Base-by-base conservation (phyloP, 345 rosid species). In the Rhizophora apiculata region DNA sequence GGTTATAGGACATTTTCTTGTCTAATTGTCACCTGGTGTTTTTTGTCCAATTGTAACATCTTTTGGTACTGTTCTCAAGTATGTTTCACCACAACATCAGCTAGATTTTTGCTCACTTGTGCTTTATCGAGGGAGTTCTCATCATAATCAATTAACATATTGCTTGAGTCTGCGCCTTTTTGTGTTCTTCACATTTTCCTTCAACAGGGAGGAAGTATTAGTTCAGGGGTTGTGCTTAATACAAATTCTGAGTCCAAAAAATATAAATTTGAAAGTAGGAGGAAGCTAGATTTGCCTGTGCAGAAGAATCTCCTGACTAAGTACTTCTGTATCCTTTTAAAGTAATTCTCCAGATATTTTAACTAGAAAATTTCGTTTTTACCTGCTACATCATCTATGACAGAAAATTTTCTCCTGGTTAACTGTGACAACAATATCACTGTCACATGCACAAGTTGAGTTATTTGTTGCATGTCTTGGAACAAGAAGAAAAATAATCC, bases 251-350 rank as follows among this genome's bases (percentile, higher is more conserved):
- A 74, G 29, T 69, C 37, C 24, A 87, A 80, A 77, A 78, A 63
- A 62, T 79, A 72, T 67, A 86, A 81, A 74, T 84, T 77, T 62
- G 84, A 82, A 73, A 82, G 55, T 68, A 89, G 79, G 79, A 88
- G 83, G 81, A 92, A 83, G 84, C 83, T 92, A 71, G 97, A 90
- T 76, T 83, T 90, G 79, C 99, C 97, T 7, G 89, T 87, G 77
- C 97, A 95, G 87, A 92, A 87, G 87, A 95, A 95, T 82, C 86
- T 92, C 62, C 83, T 92, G 63, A 92, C 97, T 8, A 88, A 90
- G 77, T 92, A 92, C 74, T 95, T 95, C 74, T 90, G 98, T 95
- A 92, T 95, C 99, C 99, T 56, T 72, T 20, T 22, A 36, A 65
- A 72, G 72, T 46, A 36, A 62, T 29, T 65, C 68, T 65, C 49